These are phyloP conservation scores for Nymphaea colorata DNA, from an alignment of 164 flowering plant genomes.

Conservation along the genomic window DNA sequence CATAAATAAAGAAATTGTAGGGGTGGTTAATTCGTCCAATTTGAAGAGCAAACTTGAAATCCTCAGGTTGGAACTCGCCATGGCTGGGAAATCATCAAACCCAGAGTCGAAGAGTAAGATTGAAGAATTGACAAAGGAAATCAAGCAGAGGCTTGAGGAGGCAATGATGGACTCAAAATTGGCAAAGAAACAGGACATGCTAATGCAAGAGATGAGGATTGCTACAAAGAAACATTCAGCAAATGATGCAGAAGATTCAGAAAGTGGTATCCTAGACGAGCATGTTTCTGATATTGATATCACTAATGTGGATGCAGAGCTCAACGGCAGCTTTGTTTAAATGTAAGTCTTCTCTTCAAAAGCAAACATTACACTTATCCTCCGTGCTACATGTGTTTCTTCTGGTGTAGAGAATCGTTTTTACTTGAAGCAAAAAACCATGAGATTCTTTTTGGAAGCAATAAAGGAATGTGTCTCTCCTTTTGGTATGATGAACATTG, in stretches of 20 bases:
- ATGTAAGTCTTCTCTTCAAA: background rate
- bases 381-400: no score
- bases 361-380: no score
- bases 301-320: background rate
- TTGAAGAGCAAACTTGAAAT: constrained; percentile 44
- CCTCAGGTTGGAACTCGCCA: constrained; percentile 40
- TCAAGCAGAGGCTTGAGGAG: constrained; percentile 42
- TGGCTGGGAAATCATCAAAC: constrained; percentile 44
- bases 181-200: constrained; percentile 38
- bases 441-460: no score
- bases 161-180: constrained; percentile 31
- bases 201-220: constrained; percentile 30
- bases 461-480: no score
- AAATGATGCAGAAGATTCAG: background rate
- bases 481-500: no score
- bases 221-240: constrained; percentile 6
- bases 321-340: background rate
- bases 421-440: no score
- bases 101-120: constrained; percentile 38
- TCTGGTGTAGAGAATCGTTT: no score
- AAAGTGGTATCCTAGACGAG: background rate
- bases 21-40: constrained; percentile 30
- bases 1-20: constrained; percentile 28
- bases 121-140: constrained; percentile 36
- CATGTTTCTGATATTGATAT: background rate